Percentiles rank a stretch among this genome's conserved stretches.
Evolutionary conservation across 768 basidiomycete species (phyloP).

Genomic region (Leccinellum luteum): DNA sequence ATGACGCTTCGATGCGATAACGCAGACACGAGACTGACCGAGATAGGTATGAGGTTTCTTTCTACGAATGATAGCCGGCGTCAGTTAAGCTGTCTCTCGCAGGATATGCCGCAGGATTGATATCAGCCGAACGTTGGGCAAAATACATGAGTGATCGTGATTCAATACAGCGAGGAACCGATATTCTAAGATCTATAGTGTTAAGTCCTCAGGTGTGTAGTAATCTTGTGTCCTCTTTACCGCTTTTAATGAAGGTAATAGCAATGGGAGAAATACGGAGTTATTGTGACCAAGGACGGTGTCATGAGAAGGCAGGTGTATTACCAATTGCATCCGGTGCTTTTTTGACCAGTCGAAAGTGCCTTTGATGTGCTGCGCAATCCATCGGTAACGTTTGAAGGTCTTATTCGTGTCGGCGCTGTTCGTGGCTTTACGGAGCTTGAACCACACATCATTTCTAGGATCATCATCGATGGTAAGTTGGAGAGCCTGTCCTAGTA

Average conservation of each 20-base stretch:
- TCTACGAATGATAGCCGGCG: neutral
- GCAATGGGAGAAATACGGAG: constrained; percentile 43
- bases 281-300: constrained; percentile 43
- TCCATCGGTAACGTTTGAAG: constrained; percentile 45
- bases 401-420: constrained; percentile 46
- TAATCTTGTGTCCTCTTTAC: no score
- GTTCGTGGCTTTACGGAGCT: constrained; percentile 40
- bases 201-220: constrained; percentile 43
- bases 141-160: constrained; percentile 33
- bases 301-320: constrained; percentile 39
- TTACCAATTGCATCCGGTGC: neutral
- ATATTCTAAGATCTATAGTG: constrained; percentile 32
- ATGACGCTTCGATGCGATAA: constrained; percentile 88
- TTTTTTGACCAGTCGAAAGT: constrained; percentile 38
- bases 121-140: constrained; percentile 44
- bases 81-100: constrained; percentile 2
- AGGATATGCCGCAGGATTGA: constrained; percentile 42
- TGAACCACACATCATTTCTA: constrained; percentile 49
- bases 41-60: constrained; percentile 50
- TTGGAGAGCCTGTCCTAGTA: neutral
- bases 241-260: constrained; percentile 15
- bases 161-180: constrained; percentile 34
- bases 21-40: constrained; percentile 79
- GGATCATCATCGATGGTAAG: constrained; percentile 73
- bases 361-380: constrained; percentile 72